Evolutionary conservation across 306 rosid genomes (phyloP), one percentile per base, ranked within the genome.

Genomic region (Mucuna pruriens): DNA sequence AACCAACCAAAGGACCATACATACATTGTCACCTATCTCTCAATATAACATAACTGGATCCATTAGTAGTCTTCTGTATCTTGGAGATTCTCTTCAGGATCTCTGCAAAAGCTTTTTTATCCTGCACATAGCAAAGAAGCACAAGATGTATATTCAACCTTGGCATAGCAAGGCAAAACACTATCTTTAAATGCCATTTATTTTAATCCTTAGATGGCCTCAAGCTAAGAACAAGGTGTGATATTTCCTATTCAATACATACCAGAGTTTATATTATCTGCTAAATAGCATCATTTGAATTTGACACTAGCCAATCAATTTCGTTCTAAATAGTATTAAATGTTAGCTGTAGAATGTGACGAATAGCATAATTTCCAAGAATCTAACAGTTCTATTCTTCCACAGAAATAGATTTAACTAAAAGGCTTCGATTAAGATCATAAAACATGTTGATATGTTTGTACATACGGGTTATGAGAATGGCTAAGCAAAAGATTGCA

Each of bases 41-140:
- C 92, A 94, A 64, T n/a, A 91, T 92, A 36, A 94, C 90, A 65
- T 69, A 91, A 74, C 81, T 85, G 55, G 93, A 62, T 15, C 92
- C 91, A 4, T 83, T 85, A 4, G 34, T 1, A 2, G 87, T 85
- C 86, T 89, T 91, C 81, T 91, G 92, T 80, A 94, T 91, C 93
- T 85, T 94, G 15, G 93, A 94, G 55, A 94, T 94, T 86, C 87
- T 85, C 90, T 86, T 87, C 58, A 94, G 88, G 55, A 90, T 90
- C 1, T 83, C 93, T 0, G 98, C 93, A 90, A 91, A 94, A 15
- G 91, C 95, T 20, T 68, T 72, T 80, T 94, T 94, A 69, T 94
- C 98, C 98, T 94, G 94, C 86, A 85, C 42, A 65, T 52, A 13
- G n/a, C 12, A 31, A 40, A 75, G 26, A 72, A 75, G 46, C 66